Percentiles rank a stretch among this genome's conserved stretches.
These are phyloP conservation scores for Penicillium expansum DNA, from an alignment of 2,329 filamentous ascomycete species.

Conservation along the genomic window DNA sequence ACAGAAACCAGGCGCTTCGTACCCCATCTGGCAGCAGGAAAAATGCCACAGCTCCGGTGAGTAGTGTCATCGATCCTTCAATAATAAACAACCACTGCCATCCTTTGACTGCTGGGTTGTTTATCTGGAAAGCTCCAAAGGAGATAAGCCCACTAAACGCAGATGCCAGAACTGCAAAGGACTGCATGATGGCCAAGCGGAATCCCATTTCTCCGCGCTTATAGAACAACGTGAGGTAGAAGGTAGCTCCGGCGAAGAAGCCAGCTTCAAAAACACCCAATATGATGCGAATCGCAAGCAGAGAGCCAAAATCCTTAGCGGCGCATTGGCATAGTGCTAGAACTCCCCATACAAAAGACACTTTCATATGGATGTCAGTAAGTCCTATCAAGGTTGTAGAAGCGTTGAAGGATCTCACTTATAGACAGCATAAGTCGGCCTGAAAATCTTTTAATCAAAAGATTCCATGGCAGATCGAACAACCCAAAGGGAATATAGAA, in stretches of 20 bases:
- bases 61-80: conserved; percentile 40
- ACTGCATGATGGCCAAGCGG: conserved; percentile 47
- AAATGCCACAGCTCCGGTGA: conserved; percentile 28
- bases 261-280: conserved; percentile 50
- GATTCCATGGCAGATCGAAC: conserved; percentile 49
- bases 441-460: conserved; percentile 41
- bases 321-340: conserved; percentile 49
- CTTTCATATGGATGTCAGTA: conserved; percentile 13
- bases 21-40: conserved; percentile 37
- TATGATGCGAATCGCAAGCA: conserved; percentile 50
- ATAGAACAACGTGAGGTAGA: conserved; percentile 54
- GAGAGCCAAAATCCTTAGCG: conserved; percentile 48
- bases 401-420: conserved; percentile 8
- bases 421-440: conserved; percentile 43
- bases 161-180: conserved; percentile 41
- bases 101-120: conserved; percentile 46
- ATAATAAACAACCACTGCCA: conserved; percentile 49
- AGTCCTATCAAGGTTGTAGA: conserved; percentile 38
- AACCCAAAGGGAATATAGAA: conserved; percentile 54
- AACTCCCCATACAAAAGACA: conserved; percentile 31
- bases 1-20: conserved; percentile 42
- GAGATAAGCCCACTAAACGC: conserved; percentile 43
- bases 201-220: conserved; percentile 42
- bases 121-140: conserved; percentile 50
- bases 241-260: conserved; percentile 55